Evolutionary conservation across 176 grass and related monocot species (phyloP).

Genomic region (Alloteropsis semialata): DNA sequence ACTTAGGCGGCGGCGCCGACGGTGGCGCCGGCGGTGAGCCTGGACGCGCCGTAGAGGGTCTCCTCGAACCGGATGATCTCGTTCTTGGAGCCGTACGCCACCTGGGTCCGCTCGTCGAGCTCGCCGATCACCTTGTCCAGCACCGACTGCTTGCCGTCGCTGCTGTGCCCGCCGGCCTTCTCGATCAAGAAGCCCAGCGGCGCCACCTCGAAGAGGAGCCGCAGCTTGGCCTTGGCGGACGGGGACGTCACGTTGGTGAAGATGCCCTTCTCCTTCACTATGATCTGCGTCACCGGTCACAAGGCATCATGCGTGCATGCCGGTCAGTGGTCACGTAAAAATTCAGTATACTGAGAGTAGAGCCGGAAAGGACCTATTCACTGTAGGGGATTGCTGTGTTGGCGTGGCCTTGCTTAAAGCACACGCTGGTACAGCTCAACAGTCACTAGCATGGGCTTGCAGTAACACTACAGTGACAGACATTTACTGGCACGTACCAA

Average conservation of each 20-base stretch:
- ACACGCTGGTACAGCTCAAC: constrained; percentile 1
- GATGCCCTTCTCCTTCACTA: constrained; percentile 98
- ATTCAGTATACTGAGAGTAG: constrained; percentile 1
- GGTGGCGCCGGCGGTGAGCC: constrained; percentile 53
- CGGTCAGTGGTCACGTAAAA: not conserved
- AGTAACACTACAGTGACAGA: constrained; percentile 22
- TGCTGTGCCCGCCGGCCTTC: constrained; percentile 95
- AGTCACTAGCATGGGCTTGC: constrained; percentile 13
- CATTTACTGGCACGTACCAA: constrained; percentile 20
- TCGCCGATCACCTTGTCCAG: constrained; percentile 74
- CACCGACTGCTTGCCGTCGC: constrained; percentile 86
- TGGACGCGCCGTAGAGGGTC: constrained; percentile 80
- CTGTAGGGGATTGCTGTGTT: constrained; percentile 4
- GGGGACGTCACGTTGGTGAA: constrained; percentile 97
- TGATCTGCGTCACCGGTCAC: constrained; percentile 63
- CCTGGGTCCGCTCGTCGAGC: constrained; percentile 79
- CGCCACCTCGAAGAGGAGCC: constrained; percentile 93
- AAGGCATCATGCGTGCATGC: constrained; percentile 15
- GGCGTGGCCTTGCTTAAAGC: constrained; percentile 45
- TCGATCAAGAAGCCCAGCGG: constrained; percentile 83
- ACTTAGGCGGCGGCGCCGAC: constrained; percentile 55
- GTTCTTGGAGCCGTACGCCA: constrained; percentile 94
- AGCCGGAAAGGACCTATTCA: not conserved
- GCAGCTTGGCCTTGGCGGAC: constrained; percentile 78
- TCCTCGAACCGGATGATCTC: constrained; percentile 99